Evolutionary conservation across 805 yeast genomes (phyloP).

Genomic region (Saccharomyces mikatae): DNA sequence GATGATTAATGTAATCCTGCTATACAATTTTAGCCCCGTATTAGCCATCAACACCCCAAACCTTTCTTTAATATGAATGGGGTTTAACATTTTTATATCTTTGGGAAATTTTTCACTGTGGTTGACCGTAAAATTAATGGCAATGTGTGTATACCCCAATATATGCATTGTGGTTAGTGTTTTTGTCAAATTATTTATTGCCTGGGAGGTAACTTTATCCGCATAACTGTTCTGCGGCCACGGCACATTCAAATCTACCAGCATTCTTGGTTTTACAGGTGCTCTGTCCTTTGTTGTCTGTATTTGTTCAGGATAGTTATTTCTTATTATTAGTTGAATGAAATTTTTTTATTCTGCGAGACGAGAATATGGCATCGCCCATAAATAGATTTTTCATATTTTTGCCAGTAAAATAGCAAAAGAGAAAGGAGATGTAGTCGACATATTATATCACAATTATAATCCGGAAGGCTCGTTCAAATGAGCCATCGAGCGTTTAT

Average conservation of each 20-base stretch:
- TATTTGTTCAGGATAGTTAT: not conserved
- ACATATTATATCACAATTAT: not conserved
- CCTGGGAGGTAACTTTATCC: constrained; percentile 34
- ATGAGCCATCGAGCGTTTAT: not conserved
- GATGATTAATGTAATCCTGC: constrained; percentile 67
- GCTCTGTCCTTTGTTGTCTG: not conserved
- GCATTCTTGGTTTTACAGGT: constrained; percentile 25
- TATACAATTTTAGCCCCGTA: constrained; percentile 43
- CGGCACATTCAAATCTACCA: constrained; percentile 61
- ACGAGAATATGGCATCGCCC: not conserved
- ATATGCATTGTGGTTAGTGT: constrained; percentile 46
- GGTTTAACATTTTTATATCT: constrained; percentile 36
- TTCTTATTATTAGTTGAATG: not conserved
- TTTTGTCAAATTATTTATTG: constrained; percentile 39
- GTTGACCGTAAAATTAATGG: constrained; percentile 55
- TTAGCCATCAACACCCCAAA: constrained; percentile 26
- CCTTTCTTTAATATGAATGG: constrained; percentile 30
- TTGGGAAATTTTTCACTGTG: constrained; percentile 48
- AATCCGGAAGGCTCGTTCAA: not conserved
- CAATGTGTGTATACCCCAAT: constrained; percentile 69
- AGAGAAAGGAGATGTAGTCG: not conserved
- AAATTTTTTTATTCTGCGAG: not conserved
- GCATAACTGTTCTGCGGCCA: constrained; percentile 57
- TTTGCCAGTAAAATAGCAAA: not conserved
- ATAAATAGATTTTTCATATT: not conserved